Evolutionary conservation across 2,329 filamentous ascomycete genomes (phyloP), one percentile per base, ranked within the genome.

Genomic region (Tympanopsis confertula): DNA sequence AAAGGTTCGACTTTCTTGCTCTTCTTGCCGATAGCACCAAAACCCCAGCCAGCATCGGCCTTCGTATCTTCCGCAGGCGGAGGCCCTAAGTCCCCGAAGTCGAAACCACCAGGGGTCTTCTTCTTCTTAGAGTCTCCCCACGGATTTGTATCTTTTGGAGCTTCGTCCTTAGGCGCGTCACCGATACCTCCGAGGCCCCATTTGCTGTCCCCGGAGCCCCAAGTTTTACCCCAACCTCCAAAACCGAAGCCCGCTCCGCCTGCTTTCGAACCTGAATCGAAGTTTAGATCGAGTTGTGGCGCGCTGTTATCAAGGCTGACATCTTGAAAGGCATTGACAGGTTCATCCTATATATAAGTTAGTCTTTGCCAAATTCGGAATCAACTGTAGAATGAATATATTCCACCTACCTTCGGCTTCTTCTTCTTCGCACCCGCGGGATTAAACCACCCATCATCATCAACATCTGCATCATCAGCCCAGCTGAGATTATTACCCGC

Each of bases 391-490:
- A 15, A 33, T 33, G 10, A 33, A 18, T 7, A 33, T 7, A 33
- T 10, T 13, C 15, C 17, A 33, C 30, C 10, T 33, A 13, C 45
- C 35, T 46, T 45, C 28, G 38, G 38, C 17, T 45, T 46, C 39
- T 42, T 42, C 22, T 39, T 43, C 15, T 36, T 36, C 13, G 19
- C 18, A 5, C 13, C 29, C 5, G 37, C 20, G 36, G 38, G 30
- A n/a, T 15, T 20, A 35, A 10, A 10, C 24, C 10, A 10, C 24
- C n/a, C 38, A 17, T 57, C 55, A 44, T 59, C 62, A 37, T 62
- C 62, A 13, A 50, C 55, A 38, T 56, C 55, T 4, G 49, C 55
- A 17, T 28, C 24, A 28, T 28, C 24, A 28, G 24, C 24, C 24
- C 24, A 28, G n/a, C 24, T 28, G 24, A 28, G 24, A 28, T n/a